Evolutionary conservation across 805 yeast genomes (phyloP).

Genomic region (Lipomyces orientalis): DNA sequence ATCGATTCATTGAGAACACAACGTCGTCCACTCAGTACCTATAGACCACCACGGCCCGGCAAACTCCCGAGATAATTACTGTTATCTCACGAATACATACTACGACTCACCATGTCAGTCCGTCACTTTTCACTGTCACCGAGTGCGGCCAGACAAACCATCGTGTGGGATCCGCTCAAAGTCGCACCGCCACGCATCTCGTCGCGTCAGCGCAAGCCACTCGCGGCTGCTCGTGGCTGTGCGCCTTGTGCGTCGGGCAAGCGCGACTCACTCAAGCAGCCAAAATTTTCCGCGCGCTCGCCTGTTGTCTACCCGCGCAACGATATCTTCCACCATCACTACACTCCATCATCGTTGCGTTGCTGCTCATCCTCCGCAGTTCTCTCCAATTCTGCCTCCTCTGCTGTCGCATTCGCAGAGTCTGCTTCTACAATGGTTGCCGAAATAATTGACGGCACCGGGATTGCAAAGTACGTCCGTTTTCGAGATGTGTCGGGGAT

Average conservation of each 20-base stretch:
- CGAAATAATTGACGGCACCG: constrained; percentile 64
- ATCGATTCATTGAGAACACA: background rate
- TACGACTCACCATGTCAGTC: background rate
- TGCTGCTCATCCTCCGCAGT: constrained; percentile 6
- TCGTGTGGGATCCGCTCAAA: background rate
- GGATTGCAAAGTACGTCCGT: constrained; percentile 53
- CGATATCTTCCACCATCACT: background rate
- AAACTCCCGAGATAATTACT: background rate
- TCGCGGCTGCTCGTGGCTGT: background rate
- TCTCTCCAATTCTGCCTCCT: background rate
- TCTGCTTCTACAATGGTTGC: constrained; percentile 39
- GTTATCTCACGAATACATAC: background rate
- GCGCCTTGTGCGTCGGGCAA: background rate
- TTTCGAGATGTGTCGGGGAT: too few relatives aligned
- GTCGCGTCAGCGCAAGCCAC: background rate
- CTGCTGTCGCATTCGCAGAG: background rate
- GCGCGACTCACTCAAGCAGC: background rate
- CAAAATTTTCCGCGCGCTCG: constrained; percentile 1
- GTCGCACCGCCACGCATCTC: background rate
- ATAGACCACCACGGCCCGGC: background rate
- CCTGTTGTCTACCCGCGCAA: background rate
- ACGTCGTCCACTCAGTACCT: background rate
- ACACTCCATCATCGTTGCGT: background rate
- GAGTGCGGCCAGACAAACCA: background rate
- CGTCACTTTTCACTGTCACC: background rate